Percentiles rank a stretch among this genome's conserved stretches.
Conservation (phyloP, 2,329 filamentous ascomycete species). For the Rhynchosporium secalis region DNA sequence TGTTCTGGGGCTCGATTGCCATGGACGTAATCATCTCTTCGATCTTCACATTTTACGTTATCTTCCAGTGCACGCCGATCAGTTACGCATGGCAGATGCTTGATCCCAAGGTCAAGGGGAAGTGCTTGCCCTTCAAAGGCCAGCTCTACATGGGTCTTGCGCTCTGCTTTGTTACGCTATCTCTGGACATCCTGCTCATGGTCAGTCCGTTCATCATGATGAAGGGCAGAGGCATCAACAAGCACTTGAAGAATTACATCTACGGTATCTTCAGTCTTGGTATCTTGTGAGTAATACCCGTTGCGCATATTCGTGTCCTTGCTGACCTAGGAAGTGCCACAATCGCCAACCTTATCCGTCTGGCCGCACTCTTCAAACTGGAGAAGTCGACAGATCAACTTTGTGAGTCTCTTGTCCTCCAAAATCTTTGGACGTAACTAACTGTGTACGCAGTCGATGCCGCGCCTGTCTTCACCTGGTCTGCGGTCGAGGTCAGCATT, state of each 20-base stretch:
- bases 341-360: slow-evolving; percentile 32
- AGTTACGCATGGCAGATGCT: slow-evolving; percentile 25
- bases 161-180: slow-evolving; percentile 27
- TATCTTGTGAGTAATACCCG: slow-evolving; percentile 22
- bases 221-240: slow-evolving; percentile 15
- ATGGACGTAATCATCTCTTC: slow-evolving; percentile 25
- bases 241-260: slow-evolving; percentile 26
- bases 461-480: slow-evolving; percentile 32
- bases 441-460: slow-evolving; percentile 25
- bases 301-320: not conserved
- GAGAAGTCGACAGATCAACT: slow-evolving; percentile 26
- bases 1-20: slow-evolving; percentile 25
- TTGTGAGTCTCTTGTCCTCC: slow-evolving; percentile 19
- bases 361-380: slow-evolving; percentile 27
- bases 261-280: slow-evolving; percentile 27
- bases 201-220: slow-evolving; percentile 96
- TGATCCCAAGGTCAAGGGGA: slow-evolving; percentile 25
- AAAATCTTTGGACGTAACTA: not conserved
- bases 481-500: slow-evolving; percentile 30
- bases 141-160: slow-evolving; percentile 28
- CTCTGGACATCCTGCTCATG: slow-evolving; percentile 47
- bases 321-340: slow-evolving; percentile 23
- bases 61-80: slow-evolving; percentile 28
- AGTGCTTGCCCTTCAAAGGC: slow-evolving; percentile 19
- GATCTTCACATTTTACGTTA: slow-evolving; percentile 22